Conservation (phyloP, 805 yeast species). For the Peterozyma xylosa region DNA sequence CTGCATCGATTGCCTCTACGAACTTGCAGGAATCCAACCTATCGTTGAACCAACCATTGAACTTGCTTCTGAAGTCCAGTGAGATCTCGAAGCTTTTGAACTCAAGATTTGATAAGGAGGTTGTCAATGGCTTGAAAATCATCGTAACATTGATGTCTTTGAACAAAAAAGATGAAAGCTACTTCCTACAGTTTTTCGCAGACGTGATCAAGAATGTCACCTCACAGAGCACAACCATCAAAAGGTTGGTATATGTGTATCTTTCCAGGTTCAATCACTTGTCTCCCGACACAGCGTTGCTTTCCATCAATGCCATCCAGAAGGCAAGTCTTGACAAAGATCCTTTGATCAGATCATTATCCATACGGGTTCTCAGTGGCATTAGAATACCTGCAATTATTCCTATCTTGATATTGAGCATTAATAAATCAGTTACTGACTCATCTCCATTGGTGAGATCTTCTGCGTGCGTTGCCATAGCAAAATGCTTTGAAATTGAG, state of each 20-base stretch:
- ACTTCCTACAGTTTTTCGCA: conserved; percentile 51
- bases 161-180: conserved; percentile 25
- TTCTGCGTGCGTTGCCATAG: conserved; percentile 71
- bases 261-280: conserved; percentile 69
- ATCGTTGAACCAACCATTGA: conserved; percentile 50
- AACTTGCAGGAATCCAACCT: conserved; percentile 27
- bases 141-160: conserved; percentile 38
- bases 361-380: conserved; percentile 77
- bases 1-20: conserved; percentile 70
- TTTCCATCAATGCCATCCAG: conserved; percentile 89
- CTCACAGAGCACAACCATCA: conserved; percentile 53
- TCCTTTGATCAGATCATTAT: conserved; percentile 61
- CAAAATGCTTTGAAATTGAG: conserved; percentile 41
- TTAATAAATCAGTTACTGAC: conserved; percentile 63
- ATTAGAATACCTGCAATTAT: conserved; percentile 73
- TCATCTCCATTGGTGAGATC: conserved; percentile 71
- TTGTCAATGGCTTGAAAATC: conserved; percentile 51
- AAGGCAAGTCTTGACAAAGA: conserved; percentile 66
- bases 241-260: conserved; percentile 71
- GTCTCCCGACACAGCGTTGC: conserved; percentile 84
- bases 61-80: conserved; percentile 41
- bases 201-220: conserved; percentile 86
- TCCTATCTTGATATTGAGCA: conserved; percentile 69
- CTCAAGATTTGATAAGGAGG: conserved; percentile 62
- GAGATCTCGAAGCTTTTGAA: conserved; percentile 62